These are phyloP conservation scores for Eucalyptus grandis DNA, from an alignment of 345 rosid genomes.

Conservation along the genomic window DNA sequence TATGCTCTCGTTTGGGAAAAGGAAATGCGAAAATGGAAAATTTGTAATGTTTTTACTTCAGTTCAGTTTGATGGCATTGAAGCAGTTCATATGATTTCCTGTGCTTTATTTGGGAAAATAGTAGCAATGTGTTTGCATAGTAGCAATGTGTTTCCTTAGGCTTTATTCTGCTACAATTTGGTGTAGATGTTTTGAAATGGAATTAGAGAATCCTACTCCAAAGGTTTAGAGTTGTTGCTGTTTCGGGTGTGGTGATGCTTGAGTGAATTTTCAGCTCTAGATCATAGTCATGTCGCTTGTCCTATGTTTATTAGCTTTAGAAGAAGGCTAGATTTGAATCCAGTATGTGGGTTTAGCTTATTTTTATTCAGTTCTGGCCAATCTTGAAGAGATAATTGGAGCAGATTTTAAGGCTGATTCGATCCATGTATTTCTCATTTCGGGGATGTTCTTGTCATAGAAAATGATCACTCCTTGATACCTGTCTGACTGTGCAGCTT, in stretches of 20 bases:
- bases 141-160: background rate
- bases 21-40: background rate
- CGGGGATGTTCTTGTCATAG: background rate
- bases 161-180: background rate
- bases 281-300: too few species aligned
- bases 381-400: background rate
- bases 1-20: background rate
- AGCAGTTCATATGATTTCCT: background rate
- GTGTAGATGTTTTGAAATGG: background rate
- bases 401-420: background rate
- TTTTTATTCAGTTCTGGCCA: background rate
- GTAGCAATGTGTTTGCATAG: background rate
- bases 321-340: background rate
- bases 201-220: background rate
- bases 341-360: background rate
- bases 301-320: too few species aligned
- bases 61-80: background rate
- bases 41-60: background rate
- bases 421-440: background rate
- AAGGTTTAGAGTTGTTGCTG: background rate
- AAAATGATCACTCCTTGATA: background rate
- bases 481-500: background rate
- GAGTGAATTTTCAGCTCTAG: background rate
- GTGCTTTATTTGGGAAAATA: background rate
- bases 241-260: background rate